Evolutionary conservation across 2,329 filamentous ascomycete species (phyloP).

Genomic region (Diaporthe citri): DNA sequence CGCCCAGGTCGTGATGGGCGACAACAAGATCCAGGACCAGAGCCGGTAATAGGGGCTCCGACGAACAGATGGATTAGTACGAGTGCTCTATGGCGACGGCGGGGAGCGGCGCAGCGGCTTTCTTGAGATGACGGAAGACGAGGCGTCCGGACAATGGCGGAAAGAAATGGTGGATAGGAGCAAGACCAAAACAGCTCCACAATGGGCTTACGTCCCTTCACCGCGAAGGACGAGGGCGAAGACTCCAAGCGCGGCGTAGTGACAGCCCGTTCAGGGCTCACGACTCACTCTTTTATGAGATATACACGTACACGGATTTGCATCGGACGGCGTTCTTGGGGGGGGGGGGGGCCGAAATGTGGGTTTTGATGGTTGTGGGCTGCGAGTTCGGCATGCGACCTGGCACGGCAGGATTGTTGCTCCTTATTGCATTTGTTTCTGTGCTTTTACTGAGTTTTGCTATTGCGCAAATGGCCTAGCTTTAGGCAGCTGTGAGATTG

Average conservation of each 20-base stretch:
- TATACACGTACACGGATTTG: conserved; percentile 20
- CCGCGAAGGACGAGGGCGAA: neutral
- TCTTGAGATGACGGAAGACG: neutral
- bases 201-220: neutral
- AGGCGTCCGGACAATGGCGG: neutral
- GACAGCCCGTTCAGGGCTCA: neutral
- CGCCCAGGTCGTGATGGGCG: conserved; percentile 88
- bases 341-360: neutral
- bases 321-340: conserved; percentile 34
- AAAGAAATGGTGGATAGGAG: neutral
- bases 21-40: conserved; percentile 87
- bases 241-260: neutral
- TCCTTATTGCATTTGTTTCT: neutral
- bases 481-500: neutral
- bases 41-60: conserved; percentile 56
- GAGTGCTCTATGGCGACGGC: neutral
- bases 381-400: neutral
- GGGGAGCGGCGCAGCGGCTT: neutral
- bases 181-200: neutral
- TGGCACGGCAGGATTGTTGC: neutral
- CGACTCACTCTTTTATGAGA: conserved; percentile 31
- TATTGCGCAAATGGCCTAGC: neutral
- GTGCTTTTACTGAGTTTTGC: neutral
- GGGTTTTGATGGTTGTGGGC: neutral
- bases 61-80: neutral